A percentile compares a stretch with the other conserved stretches of the same genome.
These are phyloP conservation scores for Umbilicus rupestris DNA, from an alignment of 164 flowering plant genomes.

Conservation along the genomic window DNA sequence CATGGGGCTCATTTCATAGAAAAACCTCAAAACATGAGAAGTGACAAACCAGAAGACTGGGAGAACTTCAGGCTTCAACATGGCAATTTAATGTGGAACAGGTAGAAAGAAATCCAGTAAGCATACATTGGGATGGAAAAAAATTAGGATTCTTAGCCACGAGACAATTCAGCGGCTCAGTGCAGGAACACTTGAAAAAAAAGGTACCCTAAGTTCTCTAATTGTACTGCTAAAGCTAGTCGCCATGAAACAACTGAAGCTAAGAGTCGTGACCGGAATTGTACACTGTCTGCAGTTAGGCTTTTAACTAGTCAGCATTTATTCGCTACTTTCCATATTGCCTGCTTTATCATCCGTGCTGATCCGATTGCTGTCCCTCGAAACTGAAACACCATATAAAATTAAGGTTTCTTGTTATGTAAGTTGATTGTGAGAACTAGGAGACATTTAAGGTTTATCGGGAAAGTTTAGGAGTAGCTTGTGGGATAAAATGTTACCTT, in stretches of 20 bases:
- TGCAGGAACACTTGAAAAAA: neutral
- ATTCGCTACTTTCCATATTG: conserved; percentile 37
- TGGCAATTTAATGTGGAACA: neutral
- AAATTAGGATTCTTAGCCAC: too few species aligned
- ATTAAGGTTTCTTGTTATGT: neutral
- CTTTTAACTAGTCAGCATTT: conserved; percentile 16
- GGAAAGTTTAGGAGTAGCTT: neutral
- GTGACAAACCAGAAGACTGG: too few species aligned
- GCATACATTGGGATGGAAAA: neutral
- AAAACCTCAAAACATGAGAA: too few species aligned
- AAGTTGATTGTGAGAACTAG: neutral
- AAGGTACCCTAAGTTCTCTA: neutral
- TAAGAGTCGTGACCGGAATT: conserved; percentile 1
- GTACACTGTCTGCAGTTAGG: conserved; percentile 4
- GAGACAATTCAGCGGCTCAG: neutral
- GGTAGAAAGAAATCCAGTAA: neutral
- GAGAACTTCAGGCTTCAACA: neutral
- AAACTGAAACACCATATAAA: conserved; percentile 35
- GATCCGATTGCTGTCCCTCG: conserved; percentile 46
- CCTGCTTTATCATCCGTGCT: conserved; percentile 52
- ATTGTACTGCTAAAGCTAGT: neutral
- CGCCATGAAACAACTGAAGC: neutral
- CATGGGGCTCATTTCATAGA: too few species aligned
- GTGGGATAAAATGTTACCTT: conserved; percentile 36
- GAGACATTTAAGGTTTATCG: neutral